Base-by-base conservation (phyloP, 2,329 filamentous ascomycete genomes). In the Rhynchosporium agropyri region DNA sequence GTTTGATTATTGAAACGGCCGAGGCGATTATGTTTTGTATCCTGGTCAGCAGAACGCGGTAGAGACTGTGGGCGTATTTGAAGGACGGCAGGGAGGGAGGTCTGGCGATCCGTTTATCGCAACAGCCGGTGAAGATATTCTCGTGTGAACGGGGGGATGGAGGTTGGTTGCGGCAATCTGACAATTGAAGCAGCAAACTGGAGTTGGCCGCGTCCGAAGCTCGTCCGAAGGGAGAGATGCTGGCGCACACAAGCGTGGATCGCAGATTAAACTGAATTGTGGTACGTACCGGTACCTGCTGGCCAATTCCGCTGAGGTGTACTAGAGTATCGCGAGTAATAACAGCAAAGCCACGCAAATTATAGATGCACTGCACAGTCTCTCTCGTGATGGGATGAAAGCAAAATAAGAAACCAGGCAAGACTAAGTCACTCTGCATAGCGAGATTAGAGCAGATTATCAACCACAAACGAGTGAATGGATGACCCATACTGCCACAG, bases 1-100 rank as follows among this genome's bases (percentile, higher is more conserved):
- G 65, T 67, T 61, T 65, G 60, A 58, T 48, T 65, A 62, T 67
- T 65, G 63, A 65, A 67, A 67, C 66, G 62, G 56, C 64, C 56
- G 62, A 64, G 62, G 49, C 43, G 56, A 62, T 38, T 58, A 60
- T 57, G 51, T 62, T 60, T 38, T n/a, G 43, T 38, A 59, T 59
- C 58, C 64, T 63, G 61, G 61, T 59, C 59, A 49, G 46, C 38
- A 36, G 54, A 49, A 50, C 42, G 61, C 53, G 63, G 60, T 61
- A 63, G 57, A 50, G 61, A 63, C 61, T 53, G 62, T 58, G 51
- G 46, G 28, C 36, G 51, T 45, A 28, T 46, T 15, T 40, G 49
- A 55, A 48, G 55, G 53, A 55, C 46, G 57, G 46, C 50, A 45
- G 36, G 46, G 53, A 60, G 26, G 54, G 40, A 60, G 58, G 54